Base-by-base conservation (phyloP, 768 basidiomycete species). In the Psilocybe cyanescens region DNA sequence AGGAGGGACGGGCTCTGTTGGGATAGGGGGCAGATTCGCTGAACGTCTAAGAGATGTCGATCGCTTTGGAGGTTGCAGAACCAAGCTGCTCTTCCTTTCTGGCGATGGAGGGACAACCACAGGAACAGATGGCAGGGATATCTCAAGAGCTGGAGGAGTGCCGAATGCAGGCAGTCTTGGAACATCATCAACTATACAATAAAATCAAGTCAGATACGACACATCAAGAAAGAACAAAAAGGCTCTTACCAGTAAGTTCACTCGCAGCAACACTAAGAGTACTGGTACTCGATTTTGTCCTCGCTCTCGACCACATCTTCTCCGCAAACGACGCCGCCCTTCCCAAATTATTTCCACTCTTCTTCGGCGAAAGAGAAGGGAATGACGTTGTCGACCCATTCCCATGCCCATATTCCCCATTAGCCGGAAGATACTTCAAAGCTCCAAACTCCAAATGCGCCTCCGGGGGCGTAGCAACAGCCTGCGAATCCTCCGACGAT, bases 401-500 rank as follows among this genome's bases (percentile, higher is more conserved):
- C 45, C 57, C 58, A 45, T 74, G 66, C 29, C 71, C 75, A 33
- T 74, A 77, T 55, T 78, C 77, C 28, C 68, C 57, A 8, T 74
- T 68, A 1, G 41, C 41, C 41, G 41, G 74, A 11, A 63, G 39
- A 31, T 62, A 55, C 72, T 62, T 73, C 31, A 61, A 71, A 37
- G 62, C 60, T 50, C 70, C 59, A 55, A 79, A 76, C 51, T 76
- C 73, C 52, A 76, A 12, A 61, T 76, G 72, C 67, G 76, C 72
- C 61, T 86, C 77, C 6, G 87, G 81, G 30, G 89, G 89, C 17
- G 86, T 88, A 5, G 79, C 74, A n/a, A 87, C 80, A 19, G 81
- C 75, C 33, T 80, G 79, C 28, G 87, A 89, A 66, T 90, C 89
- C 64, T 91, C 89, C 5, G 86, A 88, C 0, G 88, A 90, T 57